Percentiles rank a stretch among this genome's conserved stretches.
Evolutionary conservation across 306 rosid species (phyloP).

Genomic region (Adenanthera pavonina): DNA sequence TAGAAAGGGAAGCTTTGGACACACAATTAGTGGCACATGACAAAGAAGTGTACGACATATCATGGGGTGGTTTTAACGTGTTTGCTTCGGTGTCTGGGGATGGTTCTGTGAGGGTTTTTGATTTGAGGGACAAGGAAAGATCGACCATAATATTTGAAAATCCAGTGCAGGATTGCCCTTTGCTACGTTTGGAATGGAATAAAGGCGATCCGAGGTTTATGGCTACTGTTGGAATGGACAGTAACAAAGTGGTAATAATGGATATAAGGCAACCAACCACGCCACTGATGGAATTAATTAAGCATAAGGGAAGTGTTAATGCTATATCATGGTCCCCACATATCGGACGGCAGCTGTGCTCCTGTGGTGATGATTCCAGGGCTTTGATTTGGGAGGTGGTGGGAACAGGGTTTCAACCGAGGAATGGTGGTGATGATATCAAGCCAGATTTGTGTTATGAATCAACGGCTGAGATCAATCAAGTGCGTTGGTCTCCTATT

Average conservation of each 20-base stretch:
- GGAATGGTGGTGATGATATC: constrained; percentile 25
- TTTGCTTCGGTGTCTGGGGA: constrained; percentile 79
- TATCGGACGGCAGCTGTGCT: constrained; percentile 58
- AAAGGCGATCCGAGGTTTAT: constrained; percentile 68
- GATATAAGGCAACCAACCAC: constrained; percentile 71
- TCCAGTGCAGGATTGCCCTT: constrained; percentile 46
- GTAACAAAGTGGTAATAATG: constrained; percentile 59
- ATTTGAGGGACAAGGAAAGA: constrained; percentile 67
- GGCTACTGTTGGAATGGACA: constrained; percentile 64
- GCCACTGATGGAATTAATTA: constrained; percentile 58
- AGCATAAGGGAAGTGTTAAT: constrained; percentile 63
- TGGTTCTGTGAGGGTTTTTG: constrained; percentile 71
- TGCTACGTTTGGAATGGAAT: constrained; percentile 73
- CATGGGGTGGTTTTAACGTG: constrained; percentile 73
- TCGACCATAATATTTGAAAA: constrained; percentile 73
- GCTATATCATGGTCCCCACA: constrained; percentile 68
- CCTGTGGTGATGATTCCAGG: constrained; percentile 65
- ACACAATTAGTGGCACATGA: constrained; percentile 75
- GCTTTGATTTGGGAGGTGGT: constrained; percentile 75
- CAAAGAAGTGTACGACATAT: constrained; percentile 72
- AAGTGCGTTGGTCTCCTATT: constrained; percentile 64
- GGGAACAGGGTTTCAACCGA: constrained; percentile 33
- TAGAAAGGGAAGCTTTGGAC: constrained; percentile 61
- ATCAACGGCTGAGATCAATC: constrained; percentile 60
- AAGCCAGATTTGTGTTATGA: constrained; percentile 64